Evolutionary conservation across 2,329 filamentous ascomycete species (phyloP), one percentile per base, ranked within the genome.

Genomic region (Aspergillus neoniger): DNA sequence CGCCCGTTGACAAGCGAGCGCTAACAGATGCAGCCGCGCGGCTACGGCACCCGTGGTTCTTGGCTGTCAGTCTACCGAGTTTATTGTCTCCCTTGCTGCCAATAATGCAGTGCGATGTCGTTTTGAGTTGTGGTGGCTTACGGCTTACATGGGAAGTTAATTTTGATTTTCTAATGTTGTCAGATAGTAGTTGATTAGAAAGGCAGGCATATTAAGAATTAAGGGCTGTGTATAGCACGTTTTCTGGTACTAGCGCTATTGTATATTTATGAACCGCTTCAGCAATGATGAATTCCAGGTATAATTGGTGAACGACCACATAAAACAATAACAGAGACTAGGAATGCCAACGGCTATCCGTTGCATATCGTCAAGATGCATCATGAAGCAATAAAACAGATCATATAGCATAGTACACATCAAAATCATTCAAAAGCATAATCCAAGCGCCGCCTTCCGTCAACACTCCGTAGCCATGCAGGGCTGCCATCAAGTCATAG

Each of bases 1-100:
- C 52, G 51, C 62, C 36, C 59, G 53, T 51, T 50, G 47, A 9
- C 64, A 67, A 69, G 70, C 65, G 63, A 64, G 71, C 71, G 71
- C 58, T 62, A 69, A 61, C 53, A 23, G 3, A 6, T 62, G 44
- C 55, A 69, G 58, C 60, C 70, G 71, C 66, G 66, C 68, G 68
- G 58, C 55, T 67, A 62, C 57, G 48, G 57, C 10, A 12, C 23
- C 36, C 4, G 36, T 44, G 47, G 25, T 30, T 50, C 47, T 28
- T 30, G 47, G 25, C 47, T 28, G 44, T 28, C 47, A 44, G 21
- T 21, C 41, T 17, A 21, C 41, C n/a, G 17, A 21, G 10, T 44
- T 44, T 9, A 9, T 21, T 14, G 19, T 21, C 19, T 21, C 41
- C 41, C 41, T 44, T 44, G 41, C 41, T 44, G 41, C 19, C 41